Percentiles rank a stretch among this genome's conserved stretches.
These are phyloP conservation scores for Spathaspora gorwiae DNA, from an alignment of 805 yeast species.

Conservation along the genomic window DNA sequence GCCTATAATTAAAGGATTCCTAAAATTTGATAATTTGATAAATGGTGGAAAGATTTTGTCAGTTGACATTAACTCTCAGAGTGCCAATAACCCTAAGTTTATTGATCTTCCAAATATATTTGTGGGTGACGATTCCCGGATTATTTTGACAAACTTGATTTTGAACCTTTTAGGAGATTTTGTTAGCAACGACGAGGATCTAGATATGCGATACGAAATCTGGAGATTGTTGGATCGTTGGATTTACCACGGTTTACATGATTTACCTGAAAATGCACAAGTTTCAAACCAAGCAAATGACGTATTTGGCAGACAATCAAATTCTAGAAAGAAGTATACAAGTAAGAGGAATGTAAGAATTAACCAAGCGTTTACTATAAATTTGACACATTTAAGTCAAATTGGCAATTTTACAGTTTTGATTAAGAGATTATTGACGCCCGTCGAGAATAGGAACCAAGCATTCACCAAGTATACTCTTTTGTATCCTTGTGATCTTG, in stretches of 20 bases:
- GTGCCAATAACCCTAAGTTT: slow-evolving; percentile 7
- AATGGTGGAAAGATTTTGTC: slow-evolving; percentile 7
- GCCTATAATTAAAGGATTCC: slow-evolving; percentile 30
- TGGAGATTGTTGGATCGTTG: slow-evolving; percentile 74
- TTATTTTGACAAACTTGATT: slow-evolving; percentile 29
- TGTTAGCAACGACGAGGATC: slow-evolving; percentile 37
- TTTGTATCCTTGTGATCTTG: slow-evolving; percentile 61
- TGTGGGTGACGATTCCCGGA: slow-evolving; percentile 34
- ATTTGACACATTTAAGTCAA: slow-evolving; percentile 47
- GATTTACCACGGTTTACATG: slow-evolving; percentile 43
- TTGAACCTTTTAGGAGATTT: slow-evolving; percentile 51
- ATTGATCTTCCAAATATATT: slow-evolving; percentile 18
- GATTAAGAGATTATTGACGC: slow-evolving; percentile 39
- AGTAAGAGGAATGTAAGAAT: slow-evolving; percentile 16
- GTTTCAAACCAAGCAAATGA: neutral
- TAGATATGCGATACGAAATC: slow-evolving; percentile 39
- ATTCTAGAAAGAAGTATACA: slow-evolving; percentile 13
- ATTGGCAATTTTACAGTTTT: slow-evolving; percentile 60
- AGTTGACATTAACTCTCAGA: slow-evolving; percentile 1
- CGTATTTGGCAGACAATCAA: slow-evolving; percentile 5
- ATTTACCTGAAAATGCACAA: slow-evolving; percentile 1
- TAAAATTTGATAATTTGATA: slow-evolving; percentile 38
- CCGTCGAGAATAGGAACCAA: slow-evolving; percentile 26
- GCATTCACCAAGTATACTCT: slow-evolving; percentile 33
- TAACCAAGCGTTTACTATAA: slow-evolving; percentile 25